These are phyloP conservation scores for Trichocladium uniseriatum DNA, from an alignment of 495 filamentous ascomycete genomes.

Conservation along the genomic window DNA sequence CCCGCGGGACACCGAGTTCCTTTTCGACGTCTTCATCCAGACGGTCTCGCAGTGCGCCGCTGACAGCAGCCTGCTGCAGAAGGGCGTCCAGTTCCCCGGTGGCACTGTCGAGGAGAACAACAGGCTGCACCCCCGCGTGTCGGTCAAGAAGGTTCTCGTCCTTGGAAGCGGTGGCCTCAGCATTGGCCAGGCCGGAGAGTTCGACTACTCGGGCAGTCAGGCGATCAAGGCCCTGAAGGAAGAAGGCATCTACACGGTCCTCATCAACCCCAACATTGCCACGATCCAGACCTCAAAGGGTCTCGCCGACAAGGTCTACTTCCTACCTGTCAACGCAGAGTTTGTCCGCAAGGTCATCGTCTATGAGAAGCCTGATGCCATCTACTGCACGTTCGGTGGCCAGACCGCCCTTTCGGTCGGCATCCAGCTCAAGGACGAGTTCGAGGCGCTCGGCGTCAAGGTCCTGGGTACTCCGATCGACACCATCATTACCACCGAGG, in stretches of 20 bases:
- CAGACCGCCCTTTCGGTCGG: constrained; percentile 93
- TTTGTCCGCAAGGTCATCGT: constrained; percentile 96
- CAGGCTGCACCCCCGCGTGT: constrained; percentile 62
- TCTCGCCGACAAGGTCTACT: constrained; percentile 95
- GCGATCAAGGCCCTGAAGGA: constrained; percentile 96
- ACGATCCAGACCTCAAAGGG: constrained; percentile 98
- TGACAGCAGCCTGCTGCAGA: constrained; percentile 50
- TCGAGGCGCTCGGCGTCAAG: constrained; percentile 78
- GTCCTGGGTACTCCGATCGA: constrained; percentile 95
- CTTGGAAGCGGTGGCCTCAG: constrained; percentile 89
- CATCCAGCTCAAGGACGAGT: constrained; percentile 94
- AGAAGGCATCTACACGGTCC: constrained; percentile 83
- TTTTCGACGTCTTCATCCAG: constrained; percentile 93
- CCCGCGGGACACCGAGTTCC: constrained; percentile 89
- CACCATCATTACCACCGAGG: constrained; percentile 96
- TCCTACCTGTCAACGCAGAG: constrained; percentile 91
- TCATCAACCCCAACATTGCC: constrained; percentile 98
- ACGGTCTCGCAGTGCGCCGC: constrained; percentile 59
- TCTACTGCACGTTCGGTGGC: constrained; percentile 92
- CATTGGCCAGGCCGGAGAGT: constrained; percentile 95
- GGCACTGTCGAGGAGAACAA: constrained; percentile 69
- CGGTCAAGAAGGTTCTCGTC: constrained; percentile 87
- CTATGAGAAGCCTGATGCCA: constrained; percentile 85
- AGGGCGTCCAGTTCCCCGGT: constrained; percentile 77
- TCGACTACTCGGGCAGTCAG: constrained; percentile 93